phyloP scores from a whole-genome alignment of 345 rosid genomes.

The Luvunga scandens region DNA sequence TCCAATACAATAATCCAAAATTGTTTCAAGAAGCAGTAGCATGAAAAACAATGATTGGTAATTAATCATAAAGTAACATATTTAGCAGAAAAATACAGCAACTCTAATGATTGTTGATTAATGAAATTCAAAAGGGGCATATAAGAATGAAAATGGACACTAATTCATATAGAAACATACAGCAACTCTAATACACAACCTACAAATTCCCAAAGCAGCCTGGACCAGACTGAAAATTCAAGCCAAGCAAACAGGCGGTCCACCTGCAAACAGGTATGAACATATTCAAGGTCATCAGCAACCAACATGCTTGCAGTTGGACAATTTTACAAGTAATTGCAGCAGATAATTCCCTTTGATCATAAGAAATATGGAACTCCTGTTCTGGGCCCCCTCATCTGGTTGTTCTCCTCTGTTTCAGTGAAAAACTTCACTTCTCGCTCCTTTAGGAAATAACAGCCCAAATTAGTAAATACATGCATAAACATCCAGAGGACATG shows the following conservation, averaged over 20 bases:
- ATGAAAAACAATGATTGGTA: not conserved
- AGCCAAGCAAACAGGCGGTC: constrained; percentile 14
- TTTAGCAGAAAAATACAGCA: not conserved
- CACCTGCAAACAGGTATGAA: constrained; percentile 23
- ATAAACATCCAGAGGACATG: not conserved
- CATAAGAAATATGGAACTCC: constrained; percentile 96
- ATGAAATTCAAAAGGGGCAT: constrained; percentile 7
- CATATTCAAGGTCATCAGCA: constrained; percentile 13
- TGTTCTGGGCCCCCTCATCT: constrained; percentile 99
- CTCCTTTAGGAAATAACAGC: constrained; percentile 48
- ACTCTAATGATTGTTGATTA: not conserved
- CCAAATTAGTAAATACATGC: not conserved
- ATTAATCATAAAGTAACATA: not conserved
- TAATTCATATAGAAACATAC: constrained; percentile 19
- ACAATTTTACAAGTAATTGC: constrained; percentile 25
- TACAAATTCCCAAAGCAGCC: constrained; percentile 24
- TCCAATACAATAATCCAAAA: not conserved
- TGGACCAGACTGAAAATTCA: constrained; percentile 15
- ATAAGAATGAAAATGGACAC: not conserved
- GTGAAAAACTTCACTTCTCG: constrained; percentile 98
- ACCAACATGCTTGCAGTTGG: constrained; percentile 8
- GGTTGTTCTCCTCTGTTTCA: constrained; percentile 98
- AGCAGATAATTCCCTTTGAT: constrained; percentile 19
- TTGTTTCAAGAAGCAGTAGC: not conserved
- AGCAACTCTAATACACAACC: constrained; percentile 24